Evolutionary conservation across 257 asterid species (phyloP), one percentile per base, ranked within the genome.

Genomic region (Fraxinus cuspidata): DNA sequence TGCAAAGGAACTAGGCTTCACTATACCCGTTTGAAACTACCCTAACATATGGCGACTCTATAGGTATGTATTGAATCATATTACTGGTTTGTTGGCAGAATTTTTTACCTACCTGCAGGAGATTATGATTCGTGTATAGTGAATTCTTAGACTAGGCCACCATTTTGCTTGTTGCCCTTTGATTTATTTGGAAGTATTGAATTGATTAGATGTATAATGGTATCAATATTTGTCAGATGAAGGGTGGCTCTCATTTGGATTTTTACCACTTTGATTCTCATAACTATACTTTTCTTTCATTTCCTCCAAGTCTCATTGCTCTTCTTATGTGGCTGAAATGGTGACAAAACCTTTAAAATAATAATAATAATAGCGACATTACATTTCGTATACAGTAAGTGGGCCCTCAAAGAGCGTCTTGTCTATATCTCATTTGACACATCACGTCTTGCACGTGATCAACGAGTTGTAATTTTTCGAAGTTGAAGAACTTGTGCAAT

Each of bases 1-100:
- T 72, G 98, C 99, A 16, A 89, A 89, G 86, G 99, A 95, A 71
- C 85, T 95, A 79, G 98, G 96, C 38, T 95, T 97, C 75, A 77
- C 86, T 25, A 76, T 93, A 79, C 83, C 93, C 76, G 80, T 85
- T 72, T 87, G 87, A 90, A 77, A 23, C 82, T 49, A 32, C 60
- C 35, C 44, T 28, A 51, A 71, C 79, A 63, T 66, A 9, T 23
- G 56, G 37, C 4, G 28, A 44, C 66, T 76, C 44, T 6, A n/a
- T 2, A 65, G 29, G 77, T 51, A 42, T 65, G 74, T 42, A 71
- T 76, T 65, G 28, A 58, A 58, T 56, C 13, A 56, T 9, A 21
- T 21, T 6, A 56, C 28, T 1, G 64, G 64, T 53, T n/a, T 53
- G 64, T 53, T 53, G 23, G 66, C 64, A 6, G 4, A 5, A 16